These are phyloP conservation scores for Syzygium aqueum DNA, from an alignment of 345 rosid species.

Conservation along the genomic window DNA sequence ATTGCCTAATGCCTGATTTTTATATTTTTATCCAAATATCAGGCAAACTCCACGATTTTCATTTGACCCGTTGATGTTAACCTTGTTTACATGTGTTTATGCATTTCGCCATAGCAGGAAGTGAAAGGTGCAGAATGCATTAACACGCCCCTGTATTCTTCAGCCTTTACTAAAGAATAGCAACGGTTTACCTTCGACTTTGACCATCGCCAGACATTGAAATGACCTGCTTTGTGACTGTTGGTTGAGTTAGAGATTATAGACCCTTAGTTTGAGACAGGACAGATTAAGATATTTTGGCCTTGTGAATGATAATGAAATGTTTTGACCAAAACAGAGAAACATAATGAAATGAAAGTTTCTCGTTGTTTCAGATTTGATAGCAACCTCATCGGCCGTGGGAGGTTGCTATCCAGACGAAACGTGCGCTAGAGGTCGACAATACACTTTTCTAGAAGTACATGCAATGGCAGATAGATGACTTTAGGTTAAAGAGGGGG, in stretches of 20 bases:
- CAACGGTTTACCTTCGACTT: background rate
- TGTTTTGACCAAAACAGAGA: background rate
- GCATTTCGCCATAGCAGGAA: background rate
- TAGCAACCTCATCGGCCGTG: background rate
- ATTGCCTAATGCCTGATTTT: background rate
- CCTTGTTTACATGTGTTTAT: background rate
- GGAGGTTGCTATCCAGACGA: background rate
- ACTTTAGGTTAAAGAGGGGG: background rate
- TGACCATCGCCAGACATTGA: background rate
- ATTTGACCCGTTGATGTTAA: background rate
- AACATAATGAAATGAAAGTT: background rate
- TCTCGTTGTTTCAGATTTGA: background rate
- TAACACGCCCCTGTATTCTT: background rate
- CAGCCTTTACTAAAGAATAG: background rate
- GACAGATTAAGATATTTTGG: background rate
- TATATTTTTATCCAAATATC: background rate
- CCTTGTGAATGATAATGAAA: background rate
- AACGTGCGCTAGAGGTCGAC: background rate
- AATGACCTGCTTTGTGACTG: background rate
- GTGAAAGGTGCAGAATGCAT: background rate
- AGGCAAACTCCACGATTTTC: background rate
- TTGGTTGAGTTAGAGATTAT: background rate
- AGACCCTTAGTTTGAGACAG: background rate
- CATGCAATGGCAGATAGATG: background rate
- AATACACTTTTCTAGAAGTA: background rate